phyloP scores from a whole-genome alignment of 2,329 filamentous ascomycete genomes.

The Apiospora hydei region DNA sequence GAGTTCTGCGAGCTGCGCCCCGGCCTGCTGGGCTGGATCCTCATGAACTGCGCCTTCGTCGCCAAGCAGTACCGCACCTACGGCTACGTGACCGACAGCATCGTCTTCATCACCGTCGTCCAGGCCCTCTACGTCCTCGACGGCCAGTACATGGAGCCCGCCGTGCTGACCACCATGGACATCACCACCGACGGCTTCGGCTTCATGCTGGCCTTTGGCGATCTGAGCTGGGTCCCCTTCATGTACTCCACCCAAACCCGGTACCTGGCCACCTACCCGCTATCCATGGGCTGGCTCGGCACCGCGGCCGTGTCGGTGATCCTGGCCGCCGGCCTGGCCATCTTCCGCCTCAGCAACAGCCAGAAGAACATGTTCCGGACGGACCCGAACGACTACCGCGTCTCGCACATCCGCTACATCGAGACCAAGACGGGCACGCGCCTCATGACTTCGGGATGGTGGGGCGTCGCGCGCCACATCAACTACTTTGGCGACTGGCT shows the following conservation, averaged over 20 bases:
- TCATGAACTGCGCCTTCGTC: constrained; percentile 84
- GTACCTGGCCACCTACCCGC: constrained; percentile 83
- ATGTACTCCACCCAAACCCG: constrained; percentile 84
- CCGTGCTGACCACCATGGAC: constrained; percentile 92
- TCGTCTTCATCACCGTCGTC: constrained; percentile 77
- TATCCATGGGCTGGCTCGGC: constrained; percentile 75
- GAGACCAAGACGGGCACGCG: constrained; percentile 83
- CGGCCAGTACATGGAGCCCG: constrained; percentile 84
- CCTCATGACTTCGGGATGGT: constrained; percentile 88
- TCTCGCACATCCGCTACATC: constrained; percentile 84
- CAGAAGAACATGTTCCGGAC: constrained; percentile 96
- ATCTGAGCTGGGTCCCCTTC: constrained; percentile 92
- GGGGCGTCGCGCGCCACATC: constrained; percentile 90
- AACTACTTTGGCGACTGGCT: constrained; percentile 97
- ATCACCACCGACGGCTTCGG: constrained; percentile 93
- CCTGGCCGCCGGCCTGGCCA: constrained; percentile 78
- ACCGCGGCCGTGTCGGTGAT: constrained; percentile 71
- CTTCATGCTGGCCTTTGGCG: constrained; percentile 93
- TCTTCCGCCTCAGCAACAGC: constrained; percentile 93
- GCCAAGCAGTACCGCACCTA: constrained; percentile 88
- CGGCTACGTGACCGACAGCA: constrained; percentile 85
- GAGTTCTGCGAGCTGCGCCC: constrained; percentile 90
- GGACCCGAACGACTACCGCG: constrained; percentile 79
- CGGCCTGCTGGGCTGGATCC: constrained; percentile 86
- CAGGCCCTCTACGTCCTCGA: constrained; percentile 88